These are phyloP conservation scores for Beauveria scarabaeidicola DNA, from an alignment of 2,329 filamentous ascomycete genomes.

Conservation along the genomic window DNA sequence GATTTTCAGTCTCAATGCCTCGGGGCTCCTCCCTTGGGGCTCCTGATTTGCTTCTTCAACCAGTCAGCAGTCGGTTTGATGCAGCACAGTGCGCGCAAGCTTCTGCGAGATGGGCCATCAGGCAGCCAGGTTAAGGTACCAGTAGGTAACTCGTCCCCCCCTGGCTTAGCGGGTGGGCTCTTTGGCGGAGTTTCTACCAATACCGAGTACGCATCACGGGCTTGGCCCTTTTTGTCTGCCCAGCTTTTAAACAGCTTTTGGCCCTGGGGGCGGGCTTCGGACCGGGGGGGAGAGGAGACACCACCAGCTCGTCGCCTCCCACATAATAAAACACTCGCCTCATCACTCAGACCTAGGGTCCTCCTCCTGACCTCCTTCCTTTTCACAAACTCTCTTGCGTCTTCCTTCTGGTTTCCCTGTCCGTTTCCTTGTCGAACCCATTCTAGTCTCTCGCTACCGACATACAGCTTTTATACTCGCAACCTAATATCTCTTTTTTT, in stretches of 20 bases:
- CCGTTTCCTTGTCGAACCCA: background rate
- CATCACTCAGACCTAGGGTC: background rate
- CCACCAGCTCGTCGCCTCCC: background rate
- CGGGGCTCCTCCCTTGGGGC: too few relatives aligned
- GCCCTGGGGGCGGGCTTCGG: background rate
- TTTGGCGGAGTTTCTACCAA: background rate
- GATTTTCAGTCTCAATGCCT: too few relatives aligned
- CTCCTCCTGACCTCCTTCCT: background rate
- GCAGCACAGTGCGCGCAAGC: background rate
- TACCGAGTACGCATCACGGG: background rate
- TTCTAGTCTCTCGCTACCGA: constrained; percentile 12
- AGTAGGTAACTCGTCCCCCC: too few relatives aligned
- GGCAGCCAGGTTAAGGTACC: too few relatives aligned
- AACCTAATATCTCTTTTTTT: background rate
- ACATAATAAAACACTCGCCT: constrained; percentile 13
- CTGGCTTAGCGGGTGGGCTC: background rate
- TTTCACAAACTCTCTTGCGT: background rate
- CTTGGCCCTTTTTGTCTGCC: background rate
- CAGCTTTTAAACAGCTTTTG: background rate
- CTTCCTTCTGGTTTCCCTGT: background rate
- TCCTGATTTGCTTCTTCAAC: too few relatives aligned
- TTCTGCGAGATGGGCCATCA: background rate
- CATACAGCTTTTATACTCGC: background rate
- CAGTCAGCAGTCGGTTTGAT: too few relatives aligned
- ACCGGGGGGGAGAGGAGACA: too few relatives aligned